Evolutionary conservation across 1,284 basidiomycete species (phyloP).

Genomic region (Tylopilus orsonianus): DNA sequence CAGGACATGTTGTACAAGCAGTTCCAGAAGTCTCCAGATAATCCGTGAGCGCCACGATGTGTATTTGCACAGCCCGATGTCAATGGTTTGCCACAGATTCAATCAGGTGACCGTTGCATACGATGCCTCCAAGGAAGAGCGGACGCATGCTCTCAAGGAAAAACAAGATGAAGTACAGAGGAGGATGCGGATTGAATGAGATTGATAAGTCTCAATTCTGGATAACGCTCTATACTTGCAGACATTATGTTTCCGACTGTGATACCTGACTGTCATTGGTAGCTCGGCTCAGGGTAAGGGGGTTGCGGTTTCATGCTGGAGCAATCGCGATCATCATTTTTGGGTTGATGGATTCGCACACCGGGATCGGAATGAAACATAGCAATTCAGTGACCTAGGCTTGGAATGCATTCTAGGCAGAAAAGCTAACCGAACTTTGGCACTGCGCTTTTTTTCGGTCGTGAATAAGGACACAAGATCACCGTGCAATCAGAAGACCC

Average conservation of each 20-base stretch:
- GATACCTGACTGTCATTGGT: conserved; percentile 9
- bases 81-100: conserved; percentile 49
- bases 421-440: background rate
- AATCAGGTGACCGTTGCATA: conserved; percentile 80
- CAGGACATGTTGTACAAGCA: conserved; percentile 77
- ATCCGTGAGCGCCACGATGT: conserved; percentile 61
- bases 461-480: conserved; percentile 19
- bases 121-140: conserved; percentile 82
- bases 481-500: no score
- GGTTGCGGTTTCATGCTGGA: background rate
- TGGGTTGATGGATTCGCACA: conserved; percentile 1
- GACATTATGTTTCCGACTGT: background rate
- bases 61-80: conserved; percentile 8
- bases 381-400: conserved; percentile 7
- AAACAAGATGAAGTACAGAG: conserved; percentile 52
- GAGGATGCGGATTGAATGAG: conserved; percentile 43
- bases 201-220: background rate
- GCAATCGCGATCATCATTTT: conserved; percentile 12
- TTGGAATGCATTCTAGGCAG: conserved; percentile 21
- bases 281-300: background rate
- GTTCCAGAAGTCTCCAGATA: conserved; percentile 88
- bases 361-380: conserved; percentile 8
- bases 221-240: conserved; percentile 3
- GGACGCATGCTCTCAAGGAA: conserved; percentile 66
- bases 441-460: conserved; percentile 17